A percentile compares a stretch with the other conserved stretches of the same genome.
Conservation (phyloP, 306 rosid genomes). For the Quercus engelmannii region DNA sequence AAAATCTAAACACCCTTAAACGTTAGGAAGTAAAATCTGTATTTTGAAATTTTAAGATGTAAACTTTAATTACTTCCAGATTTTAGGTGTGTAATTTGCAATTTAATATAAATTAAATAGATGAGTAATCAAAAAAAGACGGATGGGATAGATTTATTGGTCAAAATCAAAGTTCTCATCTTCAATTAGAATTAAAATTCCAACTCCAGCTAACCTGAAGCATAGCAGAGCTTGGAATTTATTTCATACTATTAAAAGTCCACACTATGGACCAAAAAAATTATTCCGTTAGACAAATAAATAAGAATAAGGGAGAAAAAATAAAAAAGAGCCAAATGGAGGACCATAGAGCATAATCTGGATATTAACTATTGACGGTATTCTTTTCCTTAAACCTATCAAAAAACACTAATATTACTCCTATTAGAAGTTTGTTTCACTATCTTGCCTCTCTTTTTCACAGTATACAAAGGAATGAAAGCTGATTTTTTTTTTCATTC, state of each 20-base stretch:
- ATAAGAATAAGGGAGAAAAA: neutral
- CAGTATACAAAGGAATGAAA: neutral
- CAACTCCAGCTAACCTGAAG: neutral
- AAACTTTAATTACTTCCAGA: too few species aligned
- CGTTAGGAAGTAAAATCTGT: rapidly evolving
- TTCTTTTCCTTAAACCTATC: too few species aligned
- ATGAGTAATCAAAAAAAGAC: neutral
- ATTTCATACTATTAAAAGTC: neutral
- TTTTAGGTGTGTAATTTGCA: neutral
- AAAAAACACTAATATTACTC: too few species aligned
- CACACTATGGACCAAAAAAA: neutral
- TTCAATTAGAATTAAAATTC: too few species aligned
- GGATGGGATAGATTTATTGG: neutral
- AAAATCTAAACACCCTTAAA: too few species aligned
- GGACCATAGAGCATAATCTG: neutral
- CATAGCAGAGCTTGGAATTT: neutral
- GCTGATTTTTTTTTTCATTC: neutral
- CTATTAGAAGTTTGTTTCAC: neutral
- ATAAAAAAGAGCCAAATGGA: neutral
- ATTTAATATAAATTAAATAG: neutral
- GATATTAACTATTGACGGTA: neutral
- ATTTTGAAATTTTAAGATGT: too few species aligned
- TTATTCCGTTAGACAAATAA: neutral
- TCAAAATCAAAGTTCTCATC: neutral
- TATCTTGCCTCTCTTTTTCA: neutral